A percentile compares a stretch with the other conserved stretches of the same genome.
Evolutionary conservation across 352 stramenopile species (phyloP).

Genomic region (Lagenidium giganteum): DNA sequence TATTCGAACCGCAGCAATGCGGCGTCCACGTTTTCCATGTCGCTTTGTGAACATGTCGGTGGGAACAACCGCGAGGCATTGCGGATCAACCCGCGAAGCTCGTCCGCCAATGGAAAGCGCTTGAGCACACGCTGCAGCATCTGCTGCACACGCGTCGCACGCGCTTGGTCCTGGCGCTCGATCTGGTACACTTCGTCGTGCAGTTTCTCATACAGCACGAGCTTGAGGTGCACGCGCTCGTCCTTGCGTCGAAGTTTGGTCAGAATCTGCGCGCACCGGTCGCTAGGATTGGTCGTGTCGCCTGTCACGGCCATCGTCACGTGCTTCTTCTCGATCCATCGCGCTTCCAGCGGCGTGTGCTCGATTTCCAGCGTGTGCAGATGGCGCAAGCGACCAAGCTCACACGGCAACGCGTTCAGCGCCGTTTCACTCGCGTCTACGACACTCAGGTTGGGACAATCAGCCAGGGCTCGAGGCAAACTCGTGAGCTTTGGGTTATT

Average conservation of each 20-base stretch:
- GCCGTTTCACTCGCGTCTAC: slow-evolving; percentile 70
- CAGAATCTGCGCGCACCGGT: slow-evolving; percentile 47
- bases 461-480: slow-evolving; percentile 46
- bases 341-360: slow-evolving; percentile 53
- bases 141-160: slow-evolving; percentile 17
- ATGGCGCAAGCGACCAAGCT: slow-evolving; percentile 56
- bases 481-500: slow-evolving; percentile 63
- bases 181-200: slow-evolving; percentile 56
- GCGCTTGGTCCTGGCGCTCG: slow-evolving; percentile 26
- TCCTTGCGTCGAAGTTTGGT: slow-evolving; percentile 55
- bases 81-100: slow-evolving; percentile 77
- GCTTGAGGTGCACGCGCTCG: slow-evolving; percentile 54
- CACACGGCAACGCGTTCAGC: slow-evolving; percentile 49
- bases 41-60: slow-evolving; percentile 26
- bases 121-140: slow-evolving; percentile 53
- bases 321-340: slow-evolving; percentile 55
- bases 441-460: slow-evolving; percentile 63
- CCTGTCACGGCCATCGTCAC: slow-evolving; percentile 15
- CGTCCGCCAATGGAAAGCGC: slow-evolving; percentile 45
- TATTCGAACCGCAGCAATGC: slow-evolving; percentile 25
- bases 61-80: slow-evolving; percentile 83
- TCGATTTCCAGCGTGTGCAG: slow-evolving; percentile 73
- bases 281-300: not conserved
- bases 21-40: slow-evolving; percentile 24
- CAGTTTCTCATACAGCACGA: slow-evolving; percentile 47